These are phyloP conservation scores for Jatropha curcas DNA, from an alignment of 345 rosid genomes.

Conservation along the genomic window DNA sequence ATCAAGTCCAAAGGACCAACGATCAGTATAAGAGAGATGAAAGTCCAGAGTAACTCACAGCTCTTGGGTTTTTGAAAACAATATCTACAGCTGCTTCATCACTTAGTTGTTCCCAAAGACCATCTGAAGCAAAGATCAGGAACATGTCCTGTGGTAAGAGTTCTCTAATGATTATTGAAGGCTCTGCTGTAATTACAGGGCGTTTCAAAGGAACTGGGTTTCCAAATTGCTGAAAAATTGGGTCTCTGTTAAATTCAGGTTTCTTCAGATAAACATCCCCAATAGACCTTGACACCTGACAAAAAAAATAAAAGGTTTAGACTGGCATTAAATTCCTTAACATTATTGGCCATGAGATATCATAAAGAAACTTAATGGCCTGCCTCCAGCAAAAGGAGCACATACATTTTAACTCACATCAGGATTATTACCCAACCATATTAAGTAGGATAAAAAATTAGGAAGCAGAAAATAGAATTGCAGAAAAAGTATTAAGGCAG, in stretches of 20 bases:
- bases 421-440: neutral
- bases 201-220: constrained; percentile 72
- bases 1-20: neutral
- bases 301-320: constrained; percentile 1
- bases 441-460: constrained; percentile 26
- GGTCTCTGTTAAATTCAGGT: constrained; percentile 81
- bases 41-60: constrained; percentile 50
- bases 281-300: constrained; percentile 94
- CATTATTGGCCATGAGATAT: neutral
- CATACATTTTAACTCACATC: neutral
- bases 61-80: constrained; percentile 82
- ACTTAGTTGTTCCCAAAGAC: constrained; percentile 97
- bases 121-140: constrained; percentile 96
- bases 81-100: constrained; percentile 88
- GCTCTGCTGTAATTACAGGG: constrained; percentile 89
- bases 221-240: constrained; percentile 76
- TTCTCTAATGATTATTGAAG: constrained; percentile 70
- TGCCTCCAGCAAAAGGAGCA: neutral
- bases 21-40: neutral
- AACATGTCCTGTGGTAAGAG: constrained; percentile 74
- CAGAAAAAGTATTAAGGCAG: constrained; percentile 43
- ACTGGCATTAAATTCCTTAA: constrained; percentile 1
- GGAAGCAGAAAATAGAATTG: constrained; percentile 46
- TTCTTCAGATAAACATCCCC: constrained; percentile 95
- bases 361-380: neutral